Evolutionary conservation across 306 rosid species (phyloP).

Genomic region (Lathyrus tuberosus): DNA sequence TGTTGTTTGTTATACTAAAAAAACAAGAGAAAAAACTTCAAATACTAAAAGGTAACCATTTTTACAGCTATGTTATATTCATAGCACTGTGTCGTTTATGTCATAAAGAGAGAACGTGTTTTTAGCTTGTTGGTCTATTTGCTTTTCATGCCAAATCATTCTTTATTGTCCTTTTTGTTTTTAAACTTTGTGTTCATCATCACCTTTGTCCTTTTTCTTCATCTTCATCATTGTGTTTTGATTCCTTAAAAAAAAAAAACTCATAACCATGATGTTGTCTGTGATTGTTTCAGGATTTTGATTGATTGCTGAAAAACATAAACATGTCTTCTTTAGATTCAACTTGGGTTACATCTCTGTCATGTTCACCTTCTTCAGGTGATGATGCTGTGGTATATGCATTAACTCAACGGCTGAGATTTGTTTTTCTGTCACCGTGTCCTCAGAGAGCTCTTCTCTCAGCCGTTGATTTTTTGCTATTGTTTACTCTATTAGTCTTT

Average conservation of each 20-base stretch:
- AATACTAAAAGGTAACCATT: not conserved
- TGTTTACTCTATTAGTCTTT: conserved; percentile 54
- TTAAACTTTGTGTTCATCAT: not conserved
- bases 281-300: conserved; percentile 1
- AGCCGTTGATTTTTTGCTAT: conserved; percentile 51
- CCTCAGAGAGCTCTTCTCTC: conserved; percentile 80
- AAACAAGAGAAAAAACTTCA: not conserved
- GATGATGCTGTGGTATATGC: conserved; percentile 41
- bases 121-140: not conserved
- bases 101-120: not conserved
- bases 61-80: not conserved
- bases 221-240: not conserved
- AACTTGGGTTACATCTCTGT: conserved; percentile 58
- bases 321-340: conserved; percentile 49
- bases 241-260: no score
- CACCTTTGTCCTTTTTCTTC: not conserved
- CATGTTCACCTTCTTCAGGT: conserved; percentile 59
- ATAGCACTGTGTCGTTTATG: not conserved
- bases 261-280: not conserved
- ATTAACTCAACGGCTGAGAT: conserved; percentile 63
- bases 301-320: not conserved
- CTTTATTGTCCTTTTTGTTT: not conserved
- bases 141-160: not conserved
- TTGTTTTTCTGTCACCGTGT: conserved; percentile 80
- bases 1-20: not conserved